Percentiles rank a stretch among this genome's conserved stretches.
These are phyloP conservation scores for Noccaea caerulescens DNA, from an alignment of 345 rosid species.

Conservation along the genomic window DNA sequence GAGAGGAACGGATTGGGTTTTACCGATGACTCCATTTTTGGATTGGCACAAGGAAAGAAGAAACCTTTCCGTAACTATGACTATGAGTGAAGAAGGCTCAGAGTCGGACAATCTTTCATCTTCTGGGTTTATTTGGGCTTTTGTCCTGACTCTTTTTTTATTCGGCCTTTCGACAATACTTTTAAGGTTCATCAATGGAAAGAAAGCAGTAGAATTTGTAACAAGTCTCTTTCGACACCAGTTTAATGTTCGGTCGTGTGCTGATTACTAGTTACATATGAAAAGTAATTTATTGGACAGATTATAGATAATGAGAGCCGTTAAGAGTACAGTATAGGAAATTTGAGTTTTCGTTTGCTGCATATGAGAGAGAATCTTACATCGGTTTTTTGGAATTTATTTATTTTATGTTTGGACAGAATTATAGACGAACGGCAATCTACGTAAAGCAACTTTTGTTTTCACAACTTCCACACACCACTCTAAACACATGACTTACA, in stretches of 20 bases:
- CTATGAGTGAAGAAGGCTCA: constrained; percentile 13
- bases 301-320: too few relatives aligned
- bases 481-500: constrained; percentile 41
- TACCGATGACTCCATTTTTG: constrained; percentile 57
- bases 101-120: not conserved
- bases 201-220: too few relatives aligned
- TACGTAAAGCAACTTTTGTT: not conserved
- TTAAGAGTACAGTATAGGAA: too few relatives aligned
- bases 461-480: constrained; percentile 26
- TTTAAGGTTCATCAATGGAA: not conserved
- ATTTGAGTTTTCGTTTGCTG: too few relatives aligned
- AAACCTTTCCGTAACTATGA: not conserved
- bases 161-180: constrained; percentile 28
- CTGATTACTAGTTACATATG: too few relatives aligned
- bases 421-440: not conserved
- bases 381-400: too few relatives aligned
- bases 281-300: too few relatives aligned
- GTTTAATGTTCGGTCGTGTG: too few relatives aligned
- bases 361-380: too few relatives aligned
- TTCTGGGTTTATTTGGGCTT: constrained; percentile 30
- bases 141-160: not conserved
- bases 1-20: constrained; percentile 66
- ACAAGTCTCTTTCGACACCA: too few relatives aligned
- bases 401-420: not conserved
- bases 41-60: constrained; percentile 19